Percentiles rank a stretch among this genome's conserved stretches.
phyloP scores from a whole-genome alignment of 2,329 filamentous ascomycete species.

The Penicillium oxalicum region DNA sequence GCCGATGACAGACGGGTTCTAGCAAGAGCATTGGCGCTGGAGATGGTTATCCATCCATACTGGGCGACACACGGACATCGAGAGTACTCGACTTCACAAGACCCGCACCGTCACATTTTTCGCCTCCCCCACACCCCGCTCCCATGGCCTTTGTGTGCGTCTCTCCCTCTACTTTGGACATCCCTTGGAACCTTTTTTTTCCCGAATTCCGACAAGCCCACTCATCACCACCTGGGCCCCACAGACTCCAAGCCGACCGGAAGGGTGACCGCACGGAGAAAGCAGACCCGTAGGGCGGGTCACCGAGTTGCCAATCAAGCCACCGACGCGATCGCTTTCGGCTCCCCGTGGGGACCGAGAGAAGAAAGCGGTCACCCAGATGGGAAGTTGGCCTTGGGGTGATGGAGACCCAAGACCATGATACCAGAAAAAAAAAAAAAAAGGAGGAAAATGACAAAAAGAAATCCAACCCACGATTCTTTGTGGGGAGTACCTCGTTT shows the following conservation, averaged over 20 bases:
- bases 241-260: background rate
- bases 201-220: background rate
- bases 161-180: background rate
- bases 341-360: conserved; percentile 1
- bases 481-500: too few relatives aligned
- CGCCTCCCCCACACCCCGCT: background rate
- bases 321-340: conserved; percentile 1
- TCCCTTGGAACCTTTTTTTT: background rate
- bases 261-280: background rate
- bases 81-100: too few relatives aligned
- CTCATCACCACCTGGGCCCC: too few relatives aligned
- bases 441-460: too few relatives aligned
- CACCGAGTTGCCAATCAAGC: conserved; percentile 1
- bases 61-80: too few relatives aligned
- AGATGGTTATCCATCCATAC: too few relatives aligned
- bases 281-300: background rate
- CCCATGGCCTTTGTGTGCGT: background rate
- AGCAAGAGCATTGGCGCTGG: too few relatives aligned
- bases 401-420: background rate
- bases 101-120: background rate
- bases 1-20: too few relatives aligned
- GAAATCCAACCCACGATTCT: too few relatives aligned
- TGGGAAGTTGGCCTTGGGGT: background rate
- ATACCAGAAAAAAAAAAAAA: too few relatives aligned
- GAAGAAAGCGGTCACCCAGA: background rate